Base-by-base conservation (phyloP, 2,329 filamentous ascomycete genomes). In the Phyllosticta capitalensis region DNA sequence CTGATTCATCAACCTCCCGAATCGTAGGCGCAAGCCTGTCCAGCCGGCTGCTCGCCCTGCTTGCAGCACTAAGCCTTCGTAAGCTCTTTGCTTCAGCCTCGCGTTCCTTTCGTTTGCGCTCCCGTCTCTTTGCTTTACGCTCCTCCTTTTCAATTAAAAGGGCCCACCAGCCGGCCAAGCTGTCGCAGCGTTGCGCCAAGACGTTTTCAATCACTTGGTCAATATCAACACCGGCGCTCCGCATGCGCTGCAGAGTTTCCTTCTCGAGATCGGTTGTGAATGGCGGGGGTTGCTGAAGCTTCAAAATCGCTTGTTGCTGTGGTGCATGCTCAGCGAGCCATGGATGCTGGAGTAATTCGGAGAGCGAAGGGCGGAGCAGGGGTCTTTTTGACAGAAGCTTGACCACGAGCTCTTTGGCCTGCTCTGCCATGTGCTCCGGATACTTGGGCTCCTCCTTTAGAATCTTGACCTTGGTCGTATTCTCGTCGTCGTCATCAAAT, bases 161-260 rank as follows among this genome's bases (percentile, higher is more conserved):
- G 2, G 90, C 89, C 94, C 94, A 99, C 94, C 94, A 99, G 5
- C 94, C 94, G 55, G 91, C 90, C 54, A 99, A 77, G 5, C 87
- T 83, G 73, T 99, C 92, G 69, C 94, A 97, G 64, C 90, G 83
- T 71, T 96, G 90, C 3, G 91, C 84, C 38, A 96, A 74, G 2
- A 99, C 94, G 67, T 94, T 95, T 70, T 97, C 92, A 63, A 97
- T 92, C 7, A 99, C 90, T 62, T 88, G 83, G 69, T 99, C 94
- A 61, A 95, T 94, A 68, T 97, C 89, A 22, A 97, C 91, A 0
- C 94, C 94, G 5, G 94, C 91, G 64, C 88, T 89, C 61, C 89
- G 87, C 92, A 99, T 96, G 22, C 94, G 84, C 63, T 96, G 86
- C 24, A 99, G 74, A 0, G 91, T 95, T 53, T 95, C 90, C 71